Conservation (phyloP, 345 rosid genomes). For the Gossypium turneri region DNA sequence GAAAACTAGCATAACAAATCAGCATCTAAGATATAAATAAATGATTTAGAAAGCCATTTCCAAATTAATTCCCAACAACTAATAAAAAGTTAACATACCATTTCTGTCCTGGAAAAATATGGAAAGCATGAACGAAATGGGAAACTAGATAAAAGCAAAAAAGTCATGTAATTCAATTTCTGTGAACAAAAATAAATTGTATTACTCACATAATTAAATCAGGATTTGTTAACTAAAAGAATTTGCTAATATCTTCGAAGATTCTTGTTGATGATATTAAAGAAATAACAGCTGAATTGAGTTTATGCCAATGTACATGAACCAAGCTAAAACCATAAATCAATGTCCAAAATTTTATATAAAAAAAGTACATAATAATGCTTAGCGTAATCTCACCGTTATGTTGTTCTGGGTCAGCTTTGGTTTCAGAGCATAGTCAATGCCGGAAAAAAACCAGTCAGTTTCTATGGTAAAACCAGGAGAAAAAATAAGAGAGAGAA, state of each 20-base stretch:
- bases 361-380: not conserved
- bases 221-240: constrained; percentile 25
- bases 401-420: constrained; percentile 26
- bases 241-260: constrained; percentile 18
- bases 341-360: not conserved
- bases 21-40: constrained; percentile 32
- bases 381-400: constrained; percentile 34
- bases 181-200: constrained; percentile 11
- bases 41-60: constrained; percentile 23
- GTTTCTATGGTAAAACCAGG: constrained; percentile 19
- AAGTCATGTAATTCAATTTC: not conserved
- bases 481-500: not conserved
- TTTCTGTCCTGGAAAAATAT: constrained; percentile 14
- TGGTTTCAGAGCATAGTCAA: constrained; percentile 35
- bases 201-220: constrained; percentile 16
- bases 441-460: constrained; percentile 40
- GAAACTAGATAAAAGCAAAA: constrained; percentile 20
- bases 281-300: constrained; percentile 19
- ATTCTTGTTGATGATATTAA: constrained; percentile 25
- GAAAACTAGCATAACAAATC: constrained; percentile 6
- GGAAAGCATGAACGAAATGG: constrained; percentile 16
- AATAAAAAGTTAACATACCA: constrained; percentile 14
- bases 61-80: constrained; percentile 28
- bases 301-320: constrained; percentile 18
- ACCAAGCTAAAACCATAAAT: not conserved